Percentiles rank a stretch among this genome's conserved stretches.
phyloP scores from a whole-genome alignment of 345 rosid species.

The Mangifera indica region DNA sequence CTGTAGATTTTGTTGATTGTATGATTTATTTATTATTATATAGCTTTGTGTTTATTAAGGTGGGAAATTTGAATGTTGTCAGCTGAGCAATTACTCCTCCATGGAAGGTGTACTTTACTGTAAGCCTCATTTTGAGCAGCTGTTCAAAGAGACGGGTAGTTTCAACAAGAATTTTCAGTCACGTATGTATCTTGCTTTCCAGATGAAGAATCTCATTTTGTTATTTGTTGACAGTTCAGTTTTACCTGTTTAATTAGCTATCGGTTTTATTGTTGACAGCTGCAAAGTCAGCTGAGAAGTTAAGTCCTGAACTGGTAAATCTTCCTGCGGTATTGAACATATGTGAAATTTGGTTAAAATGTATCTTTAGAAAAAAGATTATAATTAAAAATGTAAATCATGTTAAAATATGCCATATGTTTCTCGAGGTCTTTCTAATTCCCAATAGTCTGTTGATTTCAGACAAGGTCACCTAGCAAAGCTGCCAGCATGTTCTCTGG shows the following conservation, averaged over 20 bases:
- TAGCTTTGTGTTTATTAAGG: slow-evolving; percentile 18
- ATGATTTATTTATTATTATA: background rate
- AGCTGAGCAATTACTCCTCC: slow-evolving; percentile 92
- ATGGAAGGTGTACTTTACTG: slow-evolving; percentile 98
- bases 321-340: slow-evolving; percentile 18
- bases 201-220: slow-evolving; percentile 9
- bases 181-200: slow-evolving; percentile 50
- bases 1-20: background rate
- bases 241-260: slow-evolving; percentile 25
- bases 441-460: slow-evolving; percentile 34
- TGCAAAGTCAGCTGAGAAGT: slow-evolving; percentile 84
- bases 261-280: slow-evolving; percentile 56
- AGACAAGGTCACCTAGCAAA: slow-evolving; percentile 94
- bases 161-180: slow-evolving; percentile 94
- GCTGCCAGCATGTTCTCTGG: slow-evolving; percentile 97
- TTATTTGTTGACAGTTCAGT: slow-evolving; percentile 2
- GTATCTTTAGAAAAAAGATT: too few species aligned
- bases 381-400: slow-evolving; percentile 6
- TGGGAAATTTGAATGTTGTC: slow-evolving; percentile 27
- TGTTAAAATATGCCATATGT: background rate
- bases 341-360: background rate
- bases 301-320: slow-evolving; percentile 78
- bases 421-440: slow-evolving; percentile 21
- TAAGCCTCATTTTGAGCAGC: slow-evolving; percentile 96
- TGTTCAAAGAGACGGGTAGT: slow-evolving; percentile 89